Evolutionary conservation across 1,139 yeast species (phyloP).

Genomic region (Suhomyces ambrosiae): DNA sequence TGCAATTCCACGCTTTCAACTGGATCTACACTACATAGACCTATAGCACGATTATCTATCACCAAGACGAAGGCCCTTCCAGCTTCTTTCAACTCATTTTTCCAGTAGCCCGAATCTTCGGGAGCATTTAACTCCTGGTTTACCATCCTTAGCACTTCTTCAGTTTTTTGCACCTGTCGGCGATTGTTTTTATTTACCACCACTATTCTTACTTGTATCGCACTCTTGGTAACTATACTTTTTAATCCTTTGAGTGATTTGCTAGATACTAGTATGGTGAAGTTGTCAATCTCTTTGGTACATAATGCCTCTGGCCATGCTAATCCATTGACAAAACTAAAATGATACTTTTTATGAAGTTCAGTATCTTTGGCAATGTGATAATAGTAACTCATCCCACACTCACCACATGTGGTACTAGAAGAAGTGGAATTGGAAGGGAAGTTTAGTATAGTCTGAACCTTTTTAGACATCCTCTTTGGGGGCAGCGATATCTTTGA

Average conservation of each 20-base stretch:
- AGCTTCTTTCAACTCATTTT: slow-evolving; percentile 16
- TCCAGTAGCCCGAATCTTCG: slow-evolving; percentile 53
- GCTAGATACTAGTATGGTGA: slow-evolving; percentile 17
- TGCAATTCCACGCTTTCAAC: slow-evolving; percentile 24
- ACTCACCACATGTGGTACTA: slow-evolving; percentile 48
- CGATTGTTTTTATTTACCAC: slow-evolving; percentile 17
- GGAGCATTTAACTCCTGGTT: slow-evolving; percentile 64
- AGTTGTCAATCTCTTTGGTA: slow-evolving; percentile 32
- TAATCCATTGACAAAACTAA: slow-evolving; percentile 49
- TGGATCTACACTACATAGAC: slow-evolving; percentile 51
- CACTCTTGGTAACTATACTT: slow-evolving; percentile 4
- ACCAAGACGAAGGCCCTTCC: slow-evolving; percentile 54
- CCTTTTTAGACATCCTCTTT: slow-evolving; percentile 8
- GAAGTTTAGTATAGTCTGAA: slow-evolving; percentile 16
- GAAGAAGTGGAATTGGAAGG: slow-evolving; percentile 7
- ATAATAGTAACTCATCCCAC: slow-evolving; percentile 62
- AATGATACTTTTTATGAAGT: slow-evolving; percentile 53
- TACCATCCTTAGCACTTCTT: slow-evolving; percentile 47
- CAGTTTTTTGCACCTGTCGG: slow-evolving; percentile 25
- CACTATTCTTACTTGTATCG: slow-evolving; percentile 15
- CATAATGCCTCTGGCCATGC: slow-evolving; percentile 36
- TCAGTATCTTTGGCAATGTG: slow-evolving; percentile 46
- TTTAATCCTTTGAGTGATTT: slow-evolving; percentile 5
- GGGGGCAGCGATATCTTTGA: too few species aligned
- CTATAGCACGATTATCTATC: slow-evolving; percentile 47